Evolutionary conservation across 1,284 basidiomycete species (phyloP).

Genomic region (Papiliotrema flavescens): DNA sequence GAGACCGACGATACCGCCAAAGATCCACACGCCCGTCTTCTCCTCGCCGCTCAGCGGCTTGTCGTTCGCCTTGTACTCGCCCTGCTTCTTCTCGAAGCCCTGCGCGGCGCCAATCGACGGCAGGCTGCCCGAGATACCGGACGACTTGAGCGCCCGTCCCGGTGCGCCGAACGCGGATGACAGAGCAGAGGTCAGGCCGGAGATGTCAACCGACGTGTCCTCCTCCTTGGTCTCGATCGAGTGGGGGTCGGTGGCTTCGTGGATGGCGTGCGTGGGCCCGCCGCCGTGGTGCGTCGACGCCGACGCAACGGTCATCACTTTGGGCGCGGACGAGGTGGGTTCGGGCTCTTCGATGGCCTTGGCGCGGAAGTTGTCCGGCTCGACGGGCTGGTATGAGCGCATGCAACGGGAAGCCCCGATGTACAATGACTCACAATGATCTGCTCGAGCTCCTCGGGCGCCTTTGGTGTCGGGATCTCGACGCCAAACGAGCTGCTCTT

Average conservation of each 20-base stretch:
- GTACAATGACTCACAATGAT: conserved; percentile 34
- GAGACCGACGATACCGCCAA: conserved; percentile 57
- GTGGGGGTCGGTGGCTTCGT: conserved; percentile 42
- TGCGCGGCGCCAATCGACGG: conserved; percentile 17
- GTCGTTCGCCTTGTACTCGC: conserved; percentile 42
- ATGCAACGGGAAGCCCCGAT: too few species aligned
- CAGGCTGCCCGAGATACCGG: conserved; percentile 4
- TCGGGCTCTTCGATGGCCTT: conserved; percentile 9
- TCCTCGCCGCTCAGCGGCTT: conserved; percentile 57
- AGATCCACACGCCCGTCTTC: conserved; percentile 55
- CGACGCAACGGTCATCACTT: conserved; percentile 68
- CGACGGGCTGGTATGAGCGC: conserved; percentile 31
- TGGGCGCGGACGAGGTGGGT: conserved; percentile 51
- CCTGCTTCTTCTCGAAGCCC: conserved; percentile 8
- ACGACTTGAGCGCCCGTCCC: conserved; percentile 11
- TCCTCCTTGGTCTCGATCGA: conserved; percentile 14
- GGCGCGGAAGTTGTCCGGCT: conserved; percentile 42
- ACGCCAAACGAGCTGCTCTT: conserved; percentile 13
- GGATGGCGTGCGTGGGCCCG: conserved; percentile 62
- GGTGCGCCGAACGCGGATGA: conserved; percentile 20
- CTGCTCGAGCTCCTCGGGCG: conserved; percentile 19
- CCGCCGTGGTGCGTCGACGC: conserved; percentile 61
- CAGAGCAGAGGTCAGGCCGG: conserved; percentile 14
- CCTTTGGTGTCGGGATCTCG: conserved; percentile 20
- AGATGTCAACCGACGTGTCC: conserved; percentile 7